Percentiles rank a stretch among this genome's conserved stretches.
Conservation (phyloP, 2,329 filamentous ascomycete genomes). For the Lachnellula cervina region DNA sequence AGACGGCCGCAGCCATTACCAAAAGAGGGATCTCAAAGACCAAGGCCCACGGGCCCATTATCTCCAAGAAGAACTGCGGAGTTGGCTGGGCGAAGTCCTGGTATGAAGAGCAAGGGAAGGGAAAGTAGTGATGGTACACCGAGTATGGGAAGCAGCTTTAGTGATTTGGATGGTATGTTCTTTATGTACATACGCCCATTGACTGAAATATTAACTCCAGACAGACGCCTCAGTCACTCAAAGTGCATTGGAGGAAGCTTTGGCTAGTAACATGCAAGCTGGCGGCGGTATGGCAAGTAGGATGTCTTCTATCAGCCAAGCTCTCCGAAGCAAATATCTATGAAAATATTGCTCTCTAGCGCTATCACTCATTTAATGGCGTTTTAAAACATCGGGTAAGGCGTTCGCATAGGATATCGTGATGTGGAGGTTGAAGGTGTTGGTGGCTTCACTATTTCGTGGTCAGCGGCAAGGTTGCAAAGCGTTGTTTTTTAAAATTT, state of each 20-base stretch:
- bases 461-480: too few relatives aligned
- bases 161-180: slow-evolving; percentile 68
- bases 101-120: slow-evolving; percentile 45
- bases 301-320: slow-evolving; percentile 65
- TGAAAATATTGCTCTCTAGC: slow-evolving; percentile 10
- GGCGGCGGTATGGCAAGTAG: slow-evolving; percentile 53
- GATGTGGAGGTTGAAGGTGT: too few relatives aligned
- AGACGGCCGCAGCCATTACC: slow-evolving; percentile 13
- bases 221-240: slow-evolving; percentile 75
- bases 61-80: slow-evolving; percentile 57
- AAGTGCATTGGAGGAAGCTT: slow-evolving; percentile 72
- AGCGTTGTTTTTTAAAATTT: too few relatives aligned
- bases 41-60: slow-evolving; percentile 38
- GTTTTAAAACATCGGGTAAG: background rate
- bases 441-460: too few relatives aligned
- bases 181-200: background rate
- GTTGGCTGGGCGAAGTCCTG: slow-evolving; percentile 50
- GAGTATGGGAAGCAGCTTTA: slow-evolving; percentile 82
- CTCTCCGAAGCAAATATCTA: slow-evolving; percentile 56
- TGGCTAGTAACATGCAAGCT: slow-evolving; percentile 67
- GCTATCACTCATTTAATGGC: background rate
- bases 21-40: slow-evolving; percentile 14
- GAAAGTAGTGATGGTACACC: slow-evolving; percentile 69
- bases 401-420: background rate
- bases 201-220: slow-evolving; percentile 6